Conservation (phyloP, 768 basidiomycete species). For the Suillus tomentosus region DNA sequence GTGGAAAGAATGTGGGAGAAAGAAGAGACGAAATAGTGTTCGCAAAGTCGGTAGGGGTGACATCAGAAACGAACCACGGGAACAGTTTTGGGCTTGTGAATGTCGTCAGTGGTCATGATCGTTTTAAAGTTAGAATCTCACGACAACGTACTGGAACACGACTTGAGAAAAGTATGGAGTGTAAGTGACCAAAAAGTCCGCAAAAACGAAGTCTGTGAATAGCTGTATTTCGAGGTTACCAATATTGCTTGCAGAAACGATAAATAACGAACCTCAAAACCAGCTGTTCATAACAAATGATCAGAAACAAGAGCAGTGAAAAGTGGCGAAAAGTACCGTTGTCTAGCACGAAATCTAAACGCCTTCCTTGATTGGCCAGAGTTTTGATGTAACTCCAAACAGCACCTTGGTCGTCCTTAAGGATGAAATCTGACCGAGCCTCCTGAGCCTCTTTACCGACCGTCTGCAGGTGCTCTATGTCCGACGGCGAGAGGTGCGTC, state of each 20-base stretch:
- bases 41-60: slow-evolving; percentile 83
- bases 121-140: neutral
- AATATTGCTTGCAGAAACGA: neutral
- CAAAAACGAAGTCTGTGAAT: slow-evolving; percentile 91
- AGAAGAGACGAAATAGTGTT: slow-evolving; percentile 59
- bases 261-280: slow-evolving; percentile 70
- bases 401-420: slow-evolving; percentile 77
- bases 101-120: slow-evolving; percentile 16
- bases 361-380: slow-evolving; percentile 40
- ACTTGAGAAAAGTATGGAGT: slow-evolving; percentile 82
- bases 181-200: slow-evolving; percentile 88
- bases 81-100: slow-evolving; percentile 80
- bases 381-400: slow-evolving; percentile 74
- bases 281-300: slow-evolving; percentile 50
- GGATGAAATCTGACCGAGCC: slow-evolving; percentile 75
- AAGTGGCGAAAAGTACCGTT: slow-evolving; percentile 57
- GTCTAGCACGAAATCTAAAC: slow-evolving; percentile 88
- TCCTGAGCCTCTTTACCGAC: slow-evolving; percentile 82
- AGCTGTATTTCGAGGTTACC: slow-evolving; percentile 47
- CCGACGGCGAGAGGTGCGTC: slow-evolving; percentile 79
- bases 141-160: slow-evolving; percentile 81
- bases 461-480: slow-evolving; percentile 81
- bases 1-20: slow-evolving; percentile 57
- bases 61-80: slow-evolving; percentile 98
- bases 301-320: neutral